Conservation (phyloP, 1,139 yeast genomes). For the Yamadazyma oceani region DNA sequence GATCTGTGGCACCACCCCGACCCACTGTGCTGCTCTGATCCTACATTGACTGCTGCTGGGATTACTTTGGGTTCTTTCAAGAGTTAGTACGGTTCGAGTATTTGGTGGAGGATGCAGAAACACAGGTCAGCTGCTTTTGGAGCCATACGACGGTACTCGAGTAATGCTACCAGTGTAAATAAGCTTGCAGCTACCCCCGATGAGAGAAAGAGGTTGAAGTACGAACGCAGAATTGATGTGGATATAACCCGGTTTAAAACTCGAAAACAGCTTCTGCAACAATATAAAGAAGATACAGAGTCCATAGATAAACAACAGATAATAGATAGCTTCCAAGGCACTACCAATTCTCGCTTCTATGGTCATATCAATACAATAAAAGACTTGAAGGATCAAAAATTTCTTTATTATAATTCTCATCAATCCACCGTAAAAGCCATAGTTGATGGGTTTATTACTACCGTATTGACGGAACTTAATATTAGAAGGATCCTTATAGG, state of each 20-base stretch:
- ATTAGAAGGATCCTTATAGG: conserved; percentile 18
- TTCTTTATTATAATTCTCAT: conserved; percentile 13
- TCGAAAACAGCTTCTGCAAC: conserved; percentile 3
- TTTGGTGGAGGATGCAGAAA: no score
- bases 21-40: no score
- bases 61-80: no score
- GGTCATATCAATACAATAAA: not conserved
- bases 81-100: no score
- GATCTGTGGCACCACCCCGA: no score
- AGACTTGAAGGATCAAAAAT: not conserved
- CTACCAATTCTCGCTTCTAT: not conserved
- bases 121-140: no score
- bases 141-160: conserved; percentile 6
- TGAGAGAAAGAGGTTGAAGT: conserved; percentile 6
- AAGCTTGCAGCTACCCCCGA: not conserved
- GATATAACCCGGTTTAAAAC: conserved; percentile 8
- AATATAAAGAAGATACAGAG: conserved; percentile 3
- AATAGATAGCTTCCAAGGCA: not conserved
- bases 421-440: conserved; percentile 11
- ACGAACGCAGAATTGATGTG: conserved; percentile 8
- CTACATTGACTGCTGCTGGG: no score
- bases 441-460: conserved; percentile 17
- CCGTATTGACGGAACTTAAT: conserved; percentile 28
- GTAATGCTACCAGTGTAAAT: not conserved
- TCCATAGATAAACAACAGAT: not conserved